Conservation (phyloP, 805 yeast species). For the Hanseniaspora lachancei region DNA sequence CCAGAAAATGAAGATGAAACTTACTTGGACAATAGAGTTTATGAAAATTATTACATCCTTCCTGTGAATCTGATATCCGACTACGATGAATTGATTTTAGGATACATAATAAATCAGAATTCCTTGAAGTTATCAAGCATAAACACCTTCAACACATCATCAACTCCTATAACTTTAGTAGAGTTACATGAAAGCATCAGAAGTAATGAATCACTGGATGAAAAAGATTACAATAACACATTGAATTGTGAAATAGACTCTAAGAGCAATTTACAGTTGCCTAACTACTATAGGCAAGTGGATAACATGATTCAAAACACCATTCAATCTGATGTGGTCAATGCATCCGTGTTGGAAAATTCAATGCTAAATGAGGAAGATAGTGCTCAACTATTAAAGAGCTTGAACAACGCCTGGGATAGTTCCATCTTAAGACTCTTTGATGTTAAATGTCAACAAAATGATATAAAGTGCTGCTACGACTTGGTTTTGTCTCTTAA, state of each 20-base stretch:
- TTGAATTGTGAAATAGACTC: constrained; percentile 1
- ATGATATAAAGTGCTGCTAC: constrained; percentile 51
- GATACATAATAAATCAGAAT: background rate
- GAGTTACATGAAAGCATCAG: background rate
- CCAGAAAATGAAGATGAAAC: background rate
- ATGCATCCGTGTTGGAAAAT: background rate
- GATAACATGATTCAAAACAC: background rate
- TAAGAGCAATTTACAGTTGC: background rate
- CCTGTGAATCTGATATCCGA: background rate
- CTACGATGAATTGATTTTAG: constrained; percentile 1
- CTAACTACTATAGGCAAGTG: background rate
- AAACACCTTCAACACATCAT: background rate
- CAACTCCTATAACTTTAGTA: background rate
- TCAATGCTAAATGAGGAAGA: background rate
- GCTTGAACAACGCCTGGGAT: constrained; percentile 51
- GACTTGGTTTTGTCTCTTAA: constrained; percentile 56
- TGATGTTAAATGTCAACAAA: constrained; percentile 58
- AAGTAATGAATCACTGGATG: background rate
- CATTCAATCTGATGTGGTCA: background rate
- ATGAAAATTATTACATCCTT: background rate
- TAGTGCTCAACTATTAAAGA: constrained; percentile 31
- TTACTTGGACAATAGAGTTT: background rate
- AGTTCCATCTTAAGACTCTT: constrained; percentile 64
- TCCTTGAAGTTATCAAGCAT: background rate
- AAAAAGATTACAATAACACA: background rate